Conservation (phyloP, 208 protist species). For the Entamoeba histolytica region DNA sequence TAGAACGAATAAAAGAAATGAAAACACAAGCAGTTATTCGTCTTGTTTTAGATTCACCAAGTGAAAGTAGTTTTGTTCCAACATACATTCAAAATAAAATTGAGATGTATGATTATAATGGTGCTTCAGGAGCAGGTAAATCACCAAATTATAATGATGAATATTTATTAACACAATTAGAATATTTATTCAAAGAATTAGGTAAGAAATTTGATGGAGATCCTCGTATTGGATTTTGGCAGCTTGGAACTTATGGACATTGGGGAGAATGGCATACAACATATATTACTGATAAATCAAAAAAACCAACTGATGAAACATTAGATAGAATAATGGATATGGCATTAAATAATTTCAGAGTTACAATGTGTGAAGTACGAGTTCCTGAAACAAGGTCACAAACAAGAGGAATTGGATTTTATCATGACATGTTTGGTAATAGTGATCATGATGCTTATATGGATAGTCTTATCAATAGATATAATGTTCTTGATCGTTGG, state of each 20-base stretch:
- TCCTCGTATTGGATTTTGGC: background rate
- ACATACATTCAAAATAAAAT: background rate
- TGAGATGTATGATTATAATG: background rate
- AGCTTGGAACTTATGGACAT: background rate
- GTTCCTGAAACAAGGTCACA: background rate
- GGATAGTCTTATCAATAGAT: background rate
- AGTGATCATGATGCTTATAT: background rate
- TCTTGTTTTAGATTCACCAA: background rate
- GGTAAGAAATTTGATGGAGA: background rate
- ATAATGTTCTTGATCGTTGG: background rate
- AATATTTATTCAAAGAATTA: background rate
- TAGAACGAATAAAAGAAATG: background rate
- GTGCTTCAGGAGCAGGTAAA: background rate
- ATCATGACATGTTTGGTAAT: background rate
- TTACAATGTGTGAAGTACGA: background rate
- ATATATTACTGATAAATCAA: background rate
- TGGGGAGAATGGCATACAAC: background rate
- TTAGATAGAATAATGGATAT: background rate
- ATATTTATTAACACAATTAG: background rate
- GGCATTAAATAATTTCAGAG: background rate
- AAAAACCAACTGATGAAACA: background rate
- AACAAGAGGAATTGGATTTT: background rate
- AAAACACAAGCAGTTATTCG: background rate
- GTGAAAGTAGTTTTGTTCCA: background rate
- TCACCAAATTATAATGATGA: background rate